A percentile compares a stretch with the other conserved stretches of the same genome.
These are phyloP conservation scores for Piper betle DNA, from an alignment of 164 flowering plant species.

Conservation along the genomic window DNA sequence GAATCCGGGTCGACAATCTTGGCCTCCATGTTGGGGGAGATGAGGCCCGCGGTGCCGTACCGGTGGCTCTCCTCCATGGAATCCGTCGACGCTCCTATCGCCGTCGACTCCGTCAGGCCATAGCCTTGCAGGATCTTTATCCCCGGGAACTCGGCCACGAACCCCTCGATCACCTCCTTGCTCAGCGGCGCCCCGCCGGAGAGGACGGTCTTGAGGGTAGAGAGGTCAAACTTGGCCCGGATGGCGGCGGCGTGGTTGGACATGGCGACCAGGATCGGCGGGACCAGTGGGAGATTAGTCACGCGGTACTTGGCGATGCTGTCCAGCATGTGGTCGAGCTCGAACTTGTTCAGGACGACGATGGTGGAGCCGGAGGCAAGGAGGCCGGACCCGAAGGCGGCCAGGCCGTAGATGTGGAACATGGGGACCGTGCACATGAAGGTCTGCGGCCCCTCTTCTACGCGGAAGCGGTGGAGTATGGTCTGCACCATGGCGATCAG, in stretches of 20 bases:
- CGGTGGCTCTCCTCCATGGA: conserved; percentile 67
- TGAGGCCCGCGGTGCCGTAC: conserved; percentile 74
- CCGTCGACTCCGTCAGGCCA: conserved; percentile 85
- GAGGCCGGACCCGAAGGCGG: conserved; percentile 37
- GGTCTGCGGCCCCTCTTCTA: conserved; percentile 20
- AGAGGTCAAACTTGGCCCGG: conserved; percentile 32
- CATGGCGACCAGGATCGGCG: conserved; percentile 50
- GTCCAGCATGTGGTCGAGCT: conserved; percentile 41
- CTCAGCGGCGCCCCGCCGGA: conserved; percentile 90
- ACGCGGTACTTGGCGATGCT: conserved; percentile 30
- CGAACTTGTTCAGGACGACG: conserved; percentile 45
- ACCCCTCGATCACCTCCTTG: conserved; percentile 73
- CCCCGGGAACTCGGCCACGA: conserved; percentile 43
- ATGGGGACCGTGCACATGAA: conserved; percentile 81
- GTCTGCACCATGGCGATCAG: conserved; percentile 63
- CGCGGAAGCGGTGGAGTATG: conserved; percentile 21
- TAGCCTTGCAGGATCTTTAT: conserved; percentile 72
- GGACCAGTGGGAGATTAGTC: conserved; percentile 48
- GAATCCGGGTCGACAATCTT: conserved; percentile 68
- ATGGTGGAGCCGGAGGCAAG: conserved; percentile 45
- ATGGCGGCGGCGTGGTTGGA: conserved; percentile 30
- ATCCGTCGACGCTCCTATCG: conserved; percentile 78
- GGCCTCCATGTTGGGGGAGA: conserved; percentile 63
- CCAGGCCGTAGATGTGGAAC: conserved; percentile 93
- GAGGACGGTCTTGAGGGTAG: conserved; percentile 31